phyloP scores from a whole-genome alignment of 805 yeast species.

The Clavispora phyllophila region DNA sequence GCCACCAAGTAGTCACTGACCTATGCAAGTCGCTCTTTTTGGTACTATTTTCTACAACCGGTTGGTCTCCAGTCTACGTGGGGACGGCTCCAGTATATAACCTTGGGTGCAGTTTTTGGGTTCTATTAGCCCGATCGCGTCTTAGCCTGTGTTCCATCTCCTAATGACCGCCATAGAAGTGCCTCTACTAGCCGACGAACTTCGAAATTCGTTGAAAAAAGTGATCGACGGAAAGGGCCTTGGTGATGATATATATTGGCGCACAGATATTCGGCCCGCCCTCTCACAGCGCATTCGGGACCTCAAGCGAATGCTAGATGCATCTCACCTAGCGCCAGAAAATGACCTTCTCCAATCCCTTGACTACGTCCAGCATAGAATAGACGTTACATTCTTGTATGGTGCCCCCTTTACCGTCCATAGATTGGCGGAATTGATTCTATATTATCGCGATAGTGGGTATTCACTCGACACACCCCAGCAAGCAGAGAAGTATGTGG shows the following conservation, averaged over 20 bases:
- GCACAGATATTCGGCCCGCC: background rate
- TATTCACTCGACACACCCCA: constrained; percentile 9
- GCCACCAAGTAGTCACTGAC: too few relatives aligned
- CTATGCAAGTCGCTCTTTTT: too few relatives aligned
- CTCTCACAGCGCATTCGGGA: background rate
- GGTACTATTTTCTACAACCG: background rate
- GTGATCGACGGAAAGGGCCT: background rate
- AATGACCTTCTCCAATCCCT: background rate
- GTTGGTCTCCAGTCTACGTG: too few relatives aligned
- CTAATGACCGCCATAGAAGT: background rate
- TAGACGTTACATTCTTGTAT: constrained; percentile 20
- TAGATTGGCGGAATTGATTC: constrained; percentile 13
- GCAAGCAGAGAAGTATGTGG: constrained; percentile 13
- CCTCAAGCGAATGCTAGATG: background rate
- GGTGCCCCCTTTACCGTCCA: constrained; percentile 15
- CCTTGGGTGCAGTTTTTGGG: background rate
- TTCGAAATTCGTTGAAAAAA: background rate
- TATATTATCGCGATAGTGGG: constrained; percentile 11
- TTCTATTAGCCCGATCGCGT: background rate
- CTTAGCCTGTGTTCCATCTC: background rate
- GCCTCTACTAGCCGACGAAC: background rate
- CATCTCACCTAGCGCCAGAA: background rate
- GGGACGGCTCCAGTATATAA: background rate
- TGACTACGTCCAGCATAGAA: background rate
- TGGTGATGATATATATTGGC: background rate